Evolutionary conservation across 1,284 basidiomycete species (phyloP), one percentile per base, ranked within the genome.

Genomic region (Trametes sp.): DNA sequence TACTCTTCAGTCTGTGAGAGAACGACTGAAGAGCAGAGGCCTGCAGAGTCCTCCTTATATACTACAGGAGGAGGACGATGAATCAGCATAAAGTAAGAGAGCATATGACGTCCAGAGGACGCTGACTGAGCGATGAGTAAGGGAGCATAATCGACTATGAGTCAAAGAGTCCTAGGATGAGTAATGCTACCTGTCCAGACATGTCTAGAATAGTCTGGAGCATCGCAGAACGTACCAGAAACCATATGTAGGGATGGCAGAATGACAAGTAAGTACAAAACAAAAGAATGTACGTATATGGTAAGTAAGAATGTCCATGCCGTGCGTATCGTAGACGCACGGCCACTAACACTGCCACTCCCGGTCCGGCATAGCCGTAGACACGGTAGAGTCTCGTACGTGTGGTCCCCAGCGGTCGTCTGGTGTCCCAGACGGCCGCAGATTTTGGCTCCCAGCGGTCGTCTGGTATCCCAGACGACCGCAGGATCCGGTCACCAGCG

Each of bases 281-380:
- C 38, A 41, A 41, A 41, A 41, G 38, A 41, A 41, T 41, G 38
- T 41, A 41, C 38, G 38, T 41, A 41, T 41, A 41, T 41, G 38
- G 38, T 41, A 41, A 21, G 38, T 41, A 41, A 14, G 38, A 41
- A 41, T 8, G 38, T 41, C 38, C 38, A 41, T 41, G 38, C 38
- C 38, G 6, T n/a, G 38, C 38, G 38, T 41, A 41, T 44, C 8
- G 42, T 44, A 44, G 42, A 44, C 21, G 42, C 42, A 24, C n/a
- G 21, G 42, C 42, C 42, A 44, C 42, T 44, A 44, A 10, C 42
- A 44, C 42, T 44, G 42, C 42, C 42, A 44, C 42, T 44, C 42
- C 42, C 42, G 42, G 42, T 44, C 42, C 42, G 42, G 42, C 42
- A 44, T n/a, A 44, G 42, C 42, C 42, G 21, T 44, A 38, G 36